A percentile compares a stretch with the other conserved stretches of the same genome.
These are phyloP conservation scores for Trametes cingulata DNA, from an alignment of 768 basidiomycete genomes.

Conservation along the genomic window DNA sequence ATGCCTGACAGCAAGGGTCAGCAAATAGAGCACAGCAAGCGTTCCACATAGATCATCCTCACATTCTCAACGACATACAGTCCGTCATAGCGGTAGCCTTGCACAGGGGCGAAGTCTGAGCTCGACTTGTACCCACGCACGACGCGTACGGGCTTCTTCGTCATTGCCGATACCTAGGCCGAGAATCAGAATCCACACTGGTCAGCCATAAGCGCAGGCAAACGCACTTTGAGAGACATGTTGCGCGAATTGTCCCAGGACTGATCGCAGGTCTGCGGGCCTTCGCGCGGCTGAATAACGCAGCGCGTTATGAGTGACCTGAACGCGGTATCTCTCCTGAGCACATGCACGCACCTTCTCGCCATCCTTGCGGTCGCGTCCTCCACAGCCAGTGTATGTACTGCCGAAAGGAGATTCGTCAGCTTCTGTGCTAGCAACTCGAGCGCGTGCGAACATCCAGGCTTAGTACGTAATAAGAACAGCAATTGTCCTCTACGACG, in stretches of 20 bases:
- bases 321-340: too few relatives aligned
- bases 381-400: constrained; percentile 24
- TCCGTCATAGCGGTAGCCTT: constrained; percentile 26
- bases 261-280: constrained; percentile 24
- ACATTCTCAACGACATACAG: constrained; percentile 22
- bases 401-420: background rate
- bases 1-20: constrained; percentile 12
- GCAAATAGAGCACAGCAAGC: background rate
- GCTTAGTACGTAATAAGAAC: background rate
- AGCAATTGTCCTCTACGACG: background rate
- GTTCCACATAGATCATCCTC: background rate
- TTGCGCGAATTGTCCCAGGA: constrained; percentile 17
- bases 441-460: background rate
- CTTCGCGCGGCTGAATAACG: constrained; percentile 10
- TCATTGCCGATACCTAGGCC: constrained; percentile 17
- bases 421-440: background rate
- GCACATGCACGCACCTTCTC: constrained; percentile 15
- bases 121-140: constrained; percentile 17
- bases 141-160: constrained; percentile 23
- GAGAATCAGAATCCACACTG: background rate
- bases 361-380: constrained; percentile 12
- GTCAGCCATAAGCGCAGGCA: background rate
- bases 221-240: constrained; percentile 16
- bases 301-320: too few relatives aligned
- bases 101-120: constrained; percentile 19